Conservation (phyloP, 768 basidiomycete species). For the Rhizopogon rudus region DNA sequence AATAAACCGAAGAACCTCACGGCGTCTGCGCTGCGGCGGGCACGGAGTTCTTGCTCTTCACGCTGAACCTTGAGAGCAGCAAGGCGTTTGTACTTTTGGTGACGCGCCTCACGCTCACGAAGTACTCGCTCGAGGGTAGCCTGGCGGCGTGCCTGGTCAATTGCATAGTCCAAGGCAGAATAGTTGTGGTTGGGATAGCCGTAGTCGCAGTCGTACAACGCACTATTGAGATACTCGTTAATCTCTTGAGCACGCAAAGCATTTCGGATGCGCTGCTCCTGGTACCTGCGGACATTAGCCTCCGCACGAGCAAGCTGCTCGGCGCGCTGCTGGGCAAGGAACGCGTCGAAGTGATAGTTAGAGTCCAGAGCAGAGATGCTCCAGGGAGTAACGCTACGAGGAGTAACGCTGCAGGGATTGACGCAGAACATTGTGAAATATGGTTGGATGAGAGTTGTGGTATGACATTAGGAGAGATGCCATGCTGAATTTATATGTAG, state of each 20-base stretch:
- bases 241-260: neutral
- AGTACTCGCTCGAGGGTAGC: neutral
- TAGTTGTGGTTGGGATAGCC: neutral
- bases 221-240: neutral
- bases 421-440: slow-evolving; percentile 8
- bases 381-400: no score
- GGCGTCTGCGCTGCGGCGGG: neutral
- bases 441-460: neutral
- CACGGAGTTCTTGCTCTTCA: neutral
- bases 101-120: neutral
- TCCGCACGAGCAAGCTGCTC: slow-evolving; percentile 4
- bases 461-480: neutral
- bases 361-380: slow-evolving; percentile 1
- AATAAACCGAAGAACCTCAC: neutral
- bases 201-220: neutral
- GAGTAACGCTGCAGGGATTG: no score
- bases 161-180: neutral
- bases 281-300: neutral
- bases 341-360: neutral
- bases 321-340: slow-evolving; percentile 24
- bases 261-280: slow-evolving; percentile 3
- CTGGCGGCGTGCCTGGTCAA: neutral
- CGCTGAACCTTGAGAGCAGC: neutral
- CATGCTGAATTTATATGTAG: neutral
- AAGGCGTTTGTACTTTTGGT: neutral